A percentile compares a stretch with the other conserved stretches of the same genome.
These are phyloP conservation scores for Hirsutella minnesotensis DNA, from an alignment of 2,329 filamentous ascomycete genomes.

Conservation along the genomic window DNA sequence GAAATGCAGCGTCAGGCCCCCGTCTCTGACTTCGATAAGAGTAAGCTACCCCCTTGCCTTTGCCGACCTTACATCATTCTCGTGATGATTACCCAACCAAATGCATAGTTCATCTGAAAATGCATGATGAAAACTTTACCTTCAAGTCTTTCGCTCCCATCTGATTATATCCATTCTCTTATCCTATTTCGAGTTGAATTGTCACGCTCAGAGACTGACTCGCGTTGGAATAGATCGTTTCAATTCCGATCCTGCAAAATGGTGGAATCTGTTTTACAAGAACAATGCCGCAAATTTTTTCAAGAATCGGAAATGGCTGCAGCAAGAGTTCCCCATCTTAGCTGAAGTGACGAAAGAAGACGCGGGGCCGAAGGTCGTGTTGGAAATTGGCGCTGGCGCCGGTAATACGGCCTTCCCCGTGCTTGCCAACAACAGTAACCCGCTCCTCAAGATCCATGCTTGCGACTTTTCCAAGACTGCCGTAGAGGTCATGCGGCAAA, in stretches of 20 bases:
- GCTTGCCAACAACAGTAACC: slow-evolving; percentile 72
- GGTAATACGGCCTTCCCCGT: slow-evolving; percentile 96
- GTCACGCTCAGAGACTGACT: slow-evolving; percentile 24
- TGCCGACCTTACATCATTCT: slow-evolving; percentile 19
- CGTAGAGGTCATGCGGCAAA: slow-evolving; percentile 78
- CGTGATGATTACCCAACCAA: slow-evolving; percentile 44
- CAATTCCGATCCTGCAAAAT: slow-evolving; percentile 82
- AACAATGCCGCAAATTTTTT: slow-evolving; percentile 98
- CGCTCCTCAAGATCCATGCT: slow-evolving; percentile 71
- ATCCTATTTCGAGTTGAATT: not conserved
- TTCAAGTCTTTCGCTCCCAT: slow-evolving; percentile 62
- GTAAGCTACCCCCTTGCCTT: slow-evolving; percentile 31
- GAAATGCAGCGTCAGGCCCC: slow-evolving; percentile 73
- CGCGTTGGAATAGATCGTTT: slow-evolving; percentile 52
- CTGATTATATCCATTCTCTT: slow-evolving; percentile 30
- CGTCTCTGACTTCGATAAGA: slow-evolving; percentile 87
- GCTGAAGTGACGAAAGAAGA: slow-evolving; percentile 59
- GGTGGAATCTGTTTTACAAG: slow-evolving; percentile 98
- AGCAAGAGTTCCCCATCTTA: slow-evolving; percentile 90
- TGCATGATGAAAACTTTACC: slow-evolving; percentile 49
- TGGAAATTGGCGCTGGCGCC: slow-evolving; percentile 90
- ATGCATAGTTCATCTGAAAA: slow-evolving; percentile 64
- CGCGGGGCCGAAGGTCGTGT: slow-evolving; percentile 56
- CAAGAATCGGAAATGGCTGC: slow-evolving; percentile 95
- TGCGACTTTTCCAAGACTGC: slow-evolving; percentile 95